These are phyloP conservation scores for Tuber umbilicatum DNA, from an alignment of 495 filamentous ascomycete genomes.

Conservation along the genomic window DNA sequence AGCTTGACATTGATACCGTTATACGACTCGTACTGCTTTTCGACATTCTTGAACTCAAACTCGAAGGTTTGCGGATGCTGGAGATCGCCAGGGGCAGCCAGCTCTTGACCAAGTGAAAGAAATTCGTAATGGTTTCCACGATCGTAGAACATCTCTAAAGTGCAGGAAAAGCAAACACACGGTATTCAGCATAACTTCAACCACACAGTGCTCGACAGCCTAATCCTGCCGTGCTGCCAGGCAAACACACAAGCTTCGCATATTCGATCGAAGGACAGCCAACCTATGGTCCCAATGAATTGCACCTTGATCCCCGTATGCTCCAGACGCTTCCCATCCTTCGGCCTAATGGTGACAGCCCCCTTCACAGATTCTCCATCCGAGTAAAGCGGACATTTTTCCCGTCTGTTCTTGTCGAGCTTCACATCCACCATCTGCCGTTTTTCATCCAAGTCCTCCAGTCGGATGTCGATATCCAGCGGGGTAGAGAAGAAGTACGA, in stretches of 20 bases:
- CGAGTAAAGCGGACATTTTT: conserved; percentile 94
- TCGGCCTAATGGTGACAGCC: conserved; percentile 85
- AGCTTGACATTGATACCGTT: conserved; percentile 99
- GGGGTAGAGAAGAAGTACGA: conserved; percentile 98
- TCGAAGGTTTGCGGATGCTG: conserved; percentile 98
- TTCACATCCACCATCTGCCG: conserved; percentile 93
- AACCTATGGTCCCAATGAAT: conserved; percentile 98
- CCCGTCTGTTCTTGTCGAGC: conserved; percentile 91
- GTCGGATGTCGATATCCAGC: conserved; percentile 96
- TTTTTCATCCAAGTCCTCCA: conserved; percentile 81
- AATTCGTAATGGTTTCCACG: conserved; percentile 99
- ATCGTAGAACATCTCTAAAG: conserved; percentile 95
- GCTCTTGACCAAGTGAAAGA: conserved; percentile 87
- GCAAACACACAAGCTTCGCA: conserved; percentile 11
- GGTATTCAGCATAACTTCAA: conserved; percentile 22
- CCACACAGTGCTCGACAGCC: conserved; percentile 7
- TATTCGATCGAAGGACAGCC: conserved; percentile 30
- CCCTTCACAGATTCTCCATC: conserved; percentile 98
- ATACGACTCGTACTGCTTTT: conserved; percentile 99
- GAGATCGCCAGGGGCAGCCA: conserved; percentile 91
- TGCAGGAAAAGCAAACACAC: conserved; percentile 14
- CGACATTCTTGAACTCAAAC: conserved; percentile 99
- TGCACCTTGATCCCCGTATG: conserved; percentile 99
- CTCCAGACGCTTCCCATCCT: conserved; percentile 96
- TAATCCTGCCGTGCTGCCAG: background rate